phyloP scores from a whole-genome alignment of 2,329 filamentous ascomycete species.

The Coniochaeta sp. region DNA sequence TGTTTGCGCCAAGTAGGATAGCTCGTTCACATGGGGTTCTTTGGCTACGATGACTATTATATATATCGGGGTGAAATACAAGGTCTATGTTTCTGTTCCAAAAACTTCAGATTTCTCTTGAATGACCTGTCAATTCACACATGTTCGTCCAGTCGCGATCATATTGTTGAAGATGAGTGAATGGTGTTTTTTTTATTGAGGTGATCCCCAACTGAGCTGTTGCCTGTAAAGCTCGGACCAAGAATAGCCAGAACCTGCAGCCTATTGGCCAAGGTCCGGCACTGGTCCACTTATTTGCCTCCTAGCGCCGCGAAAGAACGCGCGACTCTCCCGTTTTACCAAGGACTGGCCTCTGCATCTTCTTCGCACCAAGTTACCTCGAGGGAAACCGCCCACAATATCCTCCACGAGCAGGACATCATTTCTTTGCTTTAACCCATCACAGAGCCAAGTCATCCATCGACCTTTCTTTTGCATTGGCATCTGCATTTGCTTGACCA shows the following conservation, averaged over 20 bases:
- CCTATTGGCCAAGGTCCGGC: slow-evolving; percentile 2
- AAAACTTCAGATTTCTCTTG: neutral
- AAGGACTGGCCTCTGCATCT: neutral
- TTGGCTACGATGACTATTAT: neutral
- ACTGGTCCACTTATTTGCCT: neutral
- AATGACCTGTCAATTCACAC: neutral
- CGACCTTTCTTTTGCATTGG: neutral
- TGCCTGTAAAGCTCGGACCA: slow-evolving; percentile 3
- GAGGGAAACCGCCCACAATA: neutral
- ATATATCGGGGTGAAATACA: neutral
- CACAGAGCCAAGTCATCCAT: neutral
- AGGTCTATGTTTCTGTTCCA: neutral
- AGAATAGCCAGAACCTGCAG: neutral
- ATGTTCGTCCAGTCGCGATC: neutral
- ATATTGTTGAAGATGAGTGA: neutral
- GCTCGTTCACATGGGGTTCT: neutral
- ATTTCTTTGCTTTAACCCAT: neutral
- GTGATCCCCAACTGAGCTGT: slow-evolving; percentile 5
- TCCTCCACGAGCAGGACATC: neutral
- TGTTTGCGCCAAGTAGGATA: neutral
- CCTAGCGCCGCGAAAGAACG: slow-evolving; percentile 9
- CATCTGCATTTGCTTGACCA: neutral
- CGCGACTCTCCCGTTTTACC: slow-evolving; percentile 6
- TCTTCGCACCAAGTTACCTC: neutral
- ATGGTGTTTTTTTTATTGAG: slow-evolving; percentile 2